Conservation (phyloP, 768 basidiomycete genomes). For the Leccinum arenicola region DNA sequence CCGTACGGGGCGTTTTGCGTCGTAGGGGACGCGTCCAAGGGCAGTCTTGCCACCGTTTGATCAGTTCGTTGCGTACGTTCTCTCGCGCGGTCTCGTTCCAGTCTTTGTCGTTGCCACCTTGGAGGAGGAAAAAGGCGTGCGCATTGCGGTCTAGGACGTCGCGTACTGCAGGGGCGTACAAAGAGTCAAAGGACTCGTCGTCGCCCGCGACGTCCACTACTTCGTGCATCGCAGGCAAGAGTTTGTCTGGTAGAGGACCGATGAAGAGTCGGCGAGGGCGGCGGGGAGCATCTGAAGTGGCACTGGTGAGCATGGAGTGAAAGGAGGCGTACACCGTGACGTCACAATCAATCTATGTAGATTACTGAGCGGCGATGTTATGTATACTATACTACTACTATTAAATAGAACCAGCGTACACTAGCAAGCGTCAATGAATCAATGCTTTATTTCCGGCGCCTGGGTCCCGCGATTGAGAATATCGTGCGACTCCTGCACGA, state of each 20-base stretch:
- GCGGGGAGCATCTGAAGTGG: background rate
- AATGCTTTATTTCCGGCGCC: slow-evolving; percentile 27
- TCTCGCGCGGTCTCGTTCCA: slow-evolving; percentile 61
- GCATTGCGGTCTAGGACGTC: slow-evolving; percentile 55
- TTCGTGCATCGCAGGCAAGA: slow-evolving; percentile 42
- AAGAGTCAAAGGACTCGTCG: slow-evolving; percentile 35
- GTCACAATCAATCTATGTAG: slow-evolving; percentile 18
- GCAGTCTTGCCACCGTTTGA: slow-evolving; percentile 59
- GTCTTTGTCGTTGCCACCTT: slow-evolving; percentile 63
- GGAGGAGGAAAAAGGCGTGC: slow-evolving; percentile 56
- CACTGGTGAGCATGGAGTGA: background rate
- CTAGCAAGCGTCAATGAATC: slow-evolving; percentile 11
- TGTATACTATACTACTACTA: slow-evolving; percentile 8
- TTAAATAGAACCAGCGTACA: slow-evolving; percentile 4
- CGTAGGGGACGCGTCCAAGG: slow-evolving; percentile 57
- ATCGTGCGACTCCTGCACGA: slow-evolving; percentile 58
- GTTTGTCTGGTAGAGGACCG: slow-evolving; percentile 71
- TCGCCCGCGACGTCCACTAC: slow-evolving; percentile 18
- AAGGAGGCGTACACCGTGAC: slow-evolving; percentile 19
- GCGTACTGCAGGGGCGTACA: slow-evolving; percentile 31
- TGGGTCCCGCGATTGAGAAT: slow-evolving; percentile 39
- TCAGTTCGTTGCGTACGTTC: slow-evolving; percentile 53
- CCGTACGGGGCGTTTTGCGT: slow-evolving; percentile 14
- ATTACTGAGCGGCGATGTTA: slow-evolving; percentile 21
- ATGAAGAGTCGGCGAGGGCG: slow-evolving; percentile 56